Evolutionary conservation across 2,329 filamentous ascomycete genomes (phyloP).

Genomic region (Trichoderma brevicompactum): DNA sequence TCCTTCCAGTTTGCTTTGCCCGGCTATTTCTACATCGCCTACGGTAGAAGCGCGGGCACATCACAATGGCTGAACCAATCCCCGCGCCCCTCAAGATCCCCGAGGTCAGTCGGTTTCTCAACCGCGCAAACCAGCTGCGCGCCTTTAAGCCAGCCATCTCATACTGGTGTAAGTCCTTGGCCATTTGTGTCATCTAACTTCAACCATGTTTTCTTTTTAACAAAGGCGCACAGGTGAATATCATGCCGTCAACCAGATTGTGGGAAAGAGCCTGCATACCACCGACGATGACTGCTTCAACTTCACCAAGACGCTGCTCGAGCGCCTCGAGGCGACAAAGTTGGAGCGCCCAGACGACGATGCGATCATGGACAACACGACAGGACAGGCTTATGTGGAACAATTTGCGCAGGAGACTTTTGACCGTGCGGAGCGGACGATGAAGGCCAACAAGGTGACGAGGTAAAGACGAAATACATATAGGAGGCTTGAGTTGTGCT

Average conservation of each 20-base stretch:
- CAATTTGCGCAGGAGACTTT: conserved; percentile 92
- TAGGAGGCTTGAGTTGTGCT: background rate
- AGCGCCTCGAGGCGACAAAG: conserved; percentile 73
- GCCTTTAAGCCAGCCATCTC: conserved; percentile 82
- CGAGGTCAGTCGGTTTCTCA: conserved; percentile 82
- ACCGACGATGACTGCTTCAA: conserved; percentile 75
- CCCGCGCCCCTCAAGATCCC: conserved; percentile 67
- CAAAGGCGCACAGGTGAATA: conserved; percentile 69
- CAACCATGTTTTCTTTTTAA: background rate
- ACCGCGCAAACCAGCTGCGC: conserved; percentile 83
- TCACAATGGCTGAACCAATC: conserved; percentile 65
- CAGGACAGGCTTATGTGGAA: conserved; percentile 89
- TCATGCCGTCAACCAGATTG: conserved; percentile 90
- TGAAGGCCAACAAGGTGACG: conserved; percentile 82
- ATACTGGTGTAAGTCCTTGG: conserved; percentile 83
- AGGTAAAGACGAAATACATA: conserved; percentile 53
- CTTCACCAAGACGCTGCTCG: conserved; percentile 85
- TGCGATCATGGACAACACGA: conserved; percentile 81
- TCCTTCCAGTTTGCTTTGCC: background rate
- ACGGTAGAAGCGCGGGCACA: background rate
- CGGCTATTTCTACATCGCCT: background rate
- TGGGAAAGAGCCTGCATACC: conserved; percentile 78
- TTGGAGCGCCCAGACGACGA: conserved; percentile 75
- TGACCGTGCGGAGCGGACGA: conserved; percentile 77
- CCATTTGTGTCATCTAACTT: background rate